Evolutionary conservation across 805 yeast genomes (phyloP).

Genomic region (Dipodascopsis tothii): DNA sequence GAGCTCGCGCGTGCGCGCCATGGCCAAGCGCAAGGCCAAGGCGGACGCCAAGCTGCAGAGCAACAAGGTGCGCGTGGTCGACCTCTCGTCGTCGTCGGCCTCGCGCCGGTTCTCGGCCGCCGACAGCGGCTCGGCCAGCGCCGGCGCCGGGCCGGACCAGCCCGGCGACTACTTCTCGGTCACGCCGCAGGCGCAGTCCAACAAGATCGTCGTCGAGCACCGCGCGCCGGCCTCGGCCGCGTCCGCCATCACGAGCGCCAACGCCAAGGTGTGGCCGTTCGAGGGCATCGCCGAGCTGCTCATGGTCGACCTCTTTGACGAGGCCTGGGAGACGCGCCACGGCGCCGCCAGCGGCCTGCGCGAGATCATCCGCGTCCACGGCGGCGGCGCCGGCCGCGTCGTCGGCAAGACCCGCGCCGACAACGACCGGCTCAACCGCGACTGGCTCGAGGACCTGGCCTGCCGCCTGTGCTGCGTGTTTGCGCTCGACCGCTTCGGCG

Average conservation of each 20-base stretch:
- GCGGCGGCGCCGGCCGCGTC: constrained; percentile 76
- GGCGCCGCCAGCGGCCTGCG: constrained; percentile 91
- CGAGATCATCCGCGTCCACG: constrained; percentile 77
- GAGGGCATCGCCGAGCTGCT: constrained; percentile 85
- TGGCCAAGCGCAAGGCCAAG: constrained; percentile 69
- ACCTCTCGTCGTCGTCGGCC: constrained; percentile 29
- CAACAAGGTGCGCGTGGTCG: constrained; percentile 14
- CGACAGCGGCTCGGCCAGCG: constrained; percentile 1
- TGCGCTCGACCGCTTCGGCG: constrained; percentile 92
- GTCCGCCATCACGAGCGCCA: constrained; percentile 33
- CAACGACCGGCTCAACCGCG: constrained; percentile 57
- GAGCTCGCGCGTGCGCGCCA: constrained; percentile 68
- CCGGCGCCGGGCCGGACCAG: constrained; percentile 4
- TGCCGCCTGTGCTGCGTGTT: constrained; percentile 78
- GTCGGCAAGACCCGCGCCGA: constrained; percentile 52
- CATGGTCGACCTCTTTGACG: constrained; percentile 70
- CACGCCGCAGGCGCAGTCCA: constrained; percentile 65
- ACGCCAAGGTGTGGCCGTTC: constrained; percentile 71
- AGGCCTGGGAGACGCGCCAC: constrained; percentile 90
- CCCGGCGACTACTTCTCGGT: constrained; percentile 33
- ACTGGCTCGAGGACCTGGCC: constrained; percentile 78
- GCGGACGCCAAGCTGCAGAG: constrained; percentile 20
- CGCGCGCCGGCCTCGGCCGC: constrained; percentile 50
- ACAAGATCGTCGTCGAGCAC: constrained; percentile 78
- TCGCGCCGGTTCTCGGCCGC: constrained; percentile 20